Conservation (phyloP, 176 grass and related monocot species). For the Carex scoparia region DNA sequence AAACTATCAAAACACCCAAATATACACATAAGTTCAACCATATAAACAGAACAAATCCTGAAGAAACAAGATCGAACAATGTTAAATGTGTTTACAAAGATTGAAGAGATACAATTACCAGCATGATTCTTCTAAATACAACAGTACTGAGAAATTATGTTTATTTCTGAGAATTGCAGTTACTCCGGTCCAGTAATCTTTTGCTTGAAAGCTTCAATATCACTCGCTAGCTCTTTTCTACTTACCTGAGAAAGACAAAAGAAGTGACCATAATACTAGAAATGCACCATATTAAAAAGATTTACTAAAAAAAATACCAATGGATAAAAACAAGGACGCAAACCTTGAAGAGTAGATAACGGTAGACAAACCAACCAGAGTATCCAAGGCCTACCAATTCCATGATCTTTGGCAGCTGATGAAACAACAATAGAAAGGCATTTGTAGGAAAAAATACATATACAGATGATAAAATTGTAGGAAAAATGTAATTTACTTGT, state of each 20-base stretch:
- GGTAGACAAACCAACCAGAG: constrained; percentile 71
- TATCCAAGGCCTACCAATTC: constrained; percentile 64
- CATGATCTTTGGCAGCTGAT: constrained; percentile 60
- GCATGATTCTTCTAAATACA: constrained; percentile 15
- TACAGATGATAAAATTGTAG: background rate
- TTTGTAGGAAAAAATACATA: background rate
- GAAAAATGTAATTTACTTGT: background rate
- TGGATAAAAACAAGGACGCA: background rate
- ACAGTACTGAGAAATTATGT: background rate
- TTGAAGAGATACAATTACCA: constrained; percentile 11
- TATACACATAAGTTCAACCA: background rate
- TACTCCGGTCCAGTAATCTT: constrained; percentile 54
- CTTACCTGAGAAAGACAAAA: constrained; percentile 41
- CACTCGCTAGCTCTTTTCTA: constrained; percentile 45
- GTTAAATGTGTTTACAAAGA: constrained; percentile 15
- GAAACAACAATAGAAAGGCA: background rate
- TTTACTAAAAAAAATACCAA: constrained; percentile 19
- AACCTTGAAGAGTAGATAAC: constrained; percentile 77
- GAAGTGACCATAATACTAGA: background rate
- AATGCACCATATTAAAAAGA: constrained; percentile 4
- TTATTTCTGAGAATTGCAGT: constrained; percentile 22
- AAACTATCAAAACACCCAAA: background rate
- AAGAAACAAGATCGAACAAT: constrained; percentile 15
- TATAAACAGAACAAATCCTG: background rate
- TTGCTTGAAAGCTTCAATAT: constrained; percentile 50